Percentiles rank a stretch among this genome's conserved stretches.
These are phyloP conservation scores for Rubia occidens DNA, from an alignment of 305 asterid species.

Conservation along the genomic window DNA sequence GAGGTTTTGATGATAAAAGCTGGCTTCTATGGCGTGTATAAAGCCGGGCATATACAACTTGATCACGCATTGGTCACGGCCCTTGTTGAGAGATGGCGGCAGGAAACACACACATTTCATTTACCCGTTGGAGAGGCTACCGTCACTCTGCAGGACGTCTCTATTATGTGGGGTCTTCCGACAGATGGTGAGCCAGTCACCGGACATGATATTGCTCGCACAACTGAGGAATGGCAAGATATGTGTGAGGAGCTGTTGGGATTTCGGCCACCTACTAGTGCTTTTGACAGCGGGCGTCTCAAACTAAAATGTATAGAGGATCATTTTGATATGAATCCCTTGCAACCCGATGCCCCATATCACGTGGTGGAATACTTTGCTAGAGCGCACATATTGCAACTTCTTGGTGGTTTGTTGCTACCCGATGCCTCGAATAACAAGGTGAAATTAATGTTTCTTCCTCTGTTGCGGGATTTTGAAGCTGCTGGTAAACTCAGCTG, in stretches of 20 bases:
- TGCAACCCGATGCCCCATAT: conserved; percentile 48
- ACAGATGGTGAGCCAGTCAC: conserved; percentile 69
- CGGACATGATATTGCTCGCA: conserved; percentile 62
- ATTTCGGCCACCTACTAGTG: conserved; percentile 58
- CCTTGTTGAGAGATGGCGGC: conserved; percentile 81
- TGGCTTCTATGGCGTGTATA: conserved; percentile 75
- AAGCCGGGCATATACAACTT: conserved; percentile 69
- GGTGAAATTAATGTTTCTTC: conserved; percentile 26
- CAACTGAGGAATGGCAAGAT: conserved; percentile 71
- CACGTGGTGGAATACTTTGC: conserved; percentile 45
- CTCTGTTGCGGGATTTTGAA: conserved; percentile 22
- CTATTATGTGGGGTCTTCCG: conserved; percentile 73
- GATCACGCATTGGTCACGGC: conserved; percentile 78
- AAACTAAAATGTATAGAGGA: conserved; percentile 62
- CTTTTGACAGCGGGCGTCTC: conserved; percentile 72
- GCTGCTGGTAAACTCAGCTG: conserved; percentile 25
- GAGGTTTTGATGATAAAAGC: conserved; percentile 60
- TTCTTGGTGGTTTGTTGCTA: conserved; percentile 22
- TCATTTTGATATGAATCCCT: conserved; percentile 51
- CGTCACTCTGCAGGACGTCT: conserved; percentile 59
- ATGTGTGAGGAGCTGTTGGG: conserved; percentile 64
- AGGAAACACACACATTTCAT: conserved; percentile 81
- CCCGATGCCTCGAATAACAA: conserved; percentile 25
- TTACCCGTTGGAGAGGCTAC: conserved; percentile 74
- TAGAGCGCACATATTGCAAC: conserved; percentile 36